Evolutionary conservation across 2,329 filamentous ascomycete species (phyloP), one percentile per base, ranked within the genome.

Genomic region (Colletotrichum eremochloae): DNA sequence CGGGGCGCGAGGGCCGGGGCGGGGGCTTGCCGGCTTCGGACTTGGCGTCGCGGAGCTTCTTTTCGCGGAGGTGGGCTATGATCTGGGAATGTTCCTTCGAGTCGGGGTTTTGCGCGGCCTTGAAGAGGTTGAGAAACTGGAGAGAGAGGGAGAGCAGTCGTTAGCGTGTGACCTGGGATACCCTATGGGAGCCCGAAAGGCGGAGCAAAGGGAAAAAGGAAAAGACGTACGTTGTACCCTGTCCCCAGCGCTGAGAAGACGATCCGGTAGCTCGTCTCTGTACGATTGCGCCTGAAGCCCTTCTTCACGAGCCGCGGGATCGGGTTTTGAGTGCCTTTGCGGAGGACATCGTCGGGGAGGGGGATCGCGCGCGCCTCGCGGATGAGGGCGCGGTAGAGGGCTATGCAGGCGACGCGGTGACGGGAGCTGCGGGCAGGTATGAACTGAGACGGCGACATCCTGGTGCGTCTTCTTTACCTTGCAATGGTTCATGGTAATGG

Each of bases 321-420:
- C 0, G 89, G 88, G 68, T 86, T 81, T 69, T 77, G 78, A 24
- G 52, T 76, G 71, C 62, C 74, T 74, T 64, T 66, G 8, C 79
- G 76, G 29, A 87, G 74, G 5, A 78, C 63, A 58, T 88, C 83
- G 77, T 84, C 76, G 1, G 88, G 86, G 1, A 93, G 81, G 1
- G 86, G 82, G 44, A 92, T 81, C 52, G 81, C 83, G 40, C 83
- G 80, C 71, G 86, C 89, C 81, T 89, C 87, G 74, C 86, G 86
- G 64, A 94, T 82, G 67, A 96, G 88, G 46, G 92, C 90, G 74
- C 91, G 88, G 82, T 92, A 95, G 61, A 96, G 89, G 63, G 93
- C 91, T 74, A 93, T 86, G 78, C 89, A 88, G 77, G 88, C 88
- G 77, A 77, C 79, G 73, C 88, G 85, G 78, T 90, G 88, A 74